Base-by-base conservation (phyloP, 768 basidiomycete genomes). In the Mycena kentingensis region DNA sequence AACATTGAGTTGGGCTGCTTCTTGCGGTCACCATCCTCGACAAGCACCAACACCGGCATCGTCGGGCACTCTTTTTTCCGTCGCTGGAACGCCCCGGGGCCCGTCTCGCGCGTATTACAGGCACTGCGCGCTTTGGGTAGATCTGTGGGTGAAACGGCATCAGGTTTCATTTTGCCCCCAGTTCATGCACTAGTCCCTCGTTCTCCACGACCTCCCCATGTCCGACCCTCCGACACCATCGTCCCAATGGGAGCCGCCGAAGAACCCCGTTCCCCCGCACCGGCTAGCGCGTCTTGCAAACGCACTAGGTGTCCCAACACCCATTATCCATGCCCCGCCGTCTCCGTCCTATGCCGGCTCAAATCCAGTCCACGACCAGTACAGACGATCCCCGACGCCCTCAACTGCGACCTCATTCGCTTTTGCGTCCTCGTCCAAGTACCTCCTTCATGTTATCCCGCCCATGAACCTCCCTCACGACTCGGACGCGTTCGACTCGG, bases 221-320 rank as follows among this genome's bases (percentile, higher is more conserved):
- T 43, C 57, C 10, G 50, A 61, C 19, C 64, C 69, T 37, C 55
- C 66, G 45, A 62, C 68, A 22, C 53, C 70, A 56, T 63, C 71
- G 6, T 74, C 70, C 48, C 58, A 74, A 66, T 87, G 88, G 87
- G 73, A 72, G 3, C 82, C 81, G 5, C 88, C 88, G 52, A 86
- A 81, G 62, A 67, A 85, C 21, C 91, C 90, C 3, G 72, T 93
- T 7, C 69, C 89, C 3, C 90, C 91, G 4, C 79, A 88, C 60
- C 78, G 88, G 12, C 82, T 93, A 10, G 91, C 88, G 29, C 89
- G 87, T 60, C 75, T 93, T 21, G 91, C 90, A 15, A 93, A 93
- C 64, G 90, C 91, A 3, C 83, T 93, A 37, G 91, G 91, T 39
- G 83, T 93, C 31, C 77, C 87, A 3, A 85, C 84, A 0, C 90